These are phyloP conservation scores for Lachnellula hyalina DNA, from an alignment of 2,329 filamentous ascomycete genomes.

Conservation along the genomic window DNA sequence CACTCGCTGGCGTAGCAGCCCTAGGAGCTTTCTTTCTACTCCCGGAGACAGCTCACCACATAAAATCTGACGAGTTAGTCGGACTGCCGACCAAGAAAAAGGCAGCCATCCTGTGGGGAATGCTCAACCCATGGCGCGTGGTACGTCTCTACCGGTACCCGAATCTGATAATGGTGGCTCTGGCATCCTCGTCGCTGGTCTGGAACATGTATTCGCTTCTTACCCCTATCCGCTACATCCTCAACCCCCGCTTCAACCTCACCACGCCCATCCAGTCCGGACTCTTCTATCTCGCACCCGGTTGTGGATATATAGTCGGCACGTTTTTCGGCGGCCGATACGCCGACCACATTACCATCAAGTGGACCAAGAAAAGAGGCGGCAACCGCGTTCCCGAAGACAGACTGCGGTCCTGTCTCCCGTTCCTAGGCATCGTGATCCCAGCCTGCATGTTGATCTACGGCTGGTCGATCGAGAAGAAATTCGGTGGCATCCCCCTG, in stretches of 20 bases:
- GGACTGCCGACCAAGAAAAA: constrained; percentile 47
- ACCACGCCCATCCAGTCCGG: constrained; percentile 61
- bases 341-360: constrained; percentile 61
- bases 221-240: constrained; percentile 65
- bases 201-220: constrained; percentile 72
- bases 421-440: constrained; percentile 52
- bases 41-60: constrained; percentile 67
- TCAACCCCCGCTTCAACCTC: constrained; percentile 69
- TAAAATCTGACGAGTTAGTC: constrained; percentile 55
- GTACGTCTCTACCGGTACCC: constrained; percentile 61
- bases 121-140: constrained; percentile 63
- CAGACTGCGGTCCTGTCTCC: constrained; percentile 53
- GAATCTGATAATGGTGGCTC: constrained; percentile 58
- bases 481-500: constrained; percentile 48
- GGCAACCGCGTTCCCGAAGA: constrained; percentile 63
- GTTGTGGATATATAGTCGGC: constrained; percentile 62
- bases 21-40: constrained; percentile 60
- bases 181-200: constrained; percentile 58
- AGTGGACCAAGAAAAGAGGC: constrained; percentile 54
- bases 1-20: constrained; percentile 55
- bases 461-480: constrained; percentile 53
- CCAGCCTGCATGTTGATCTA: constrained; percentile 63
- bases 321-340: constrained; percentile 68
- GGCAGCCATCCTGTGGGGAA: constrained; percentile 49
- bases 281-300: constrained; percentile 70